phyloP scores from a whole-genome alignment of 371 early-diverging fungal genomes.

The Apophysomyces sp. region DNA sequence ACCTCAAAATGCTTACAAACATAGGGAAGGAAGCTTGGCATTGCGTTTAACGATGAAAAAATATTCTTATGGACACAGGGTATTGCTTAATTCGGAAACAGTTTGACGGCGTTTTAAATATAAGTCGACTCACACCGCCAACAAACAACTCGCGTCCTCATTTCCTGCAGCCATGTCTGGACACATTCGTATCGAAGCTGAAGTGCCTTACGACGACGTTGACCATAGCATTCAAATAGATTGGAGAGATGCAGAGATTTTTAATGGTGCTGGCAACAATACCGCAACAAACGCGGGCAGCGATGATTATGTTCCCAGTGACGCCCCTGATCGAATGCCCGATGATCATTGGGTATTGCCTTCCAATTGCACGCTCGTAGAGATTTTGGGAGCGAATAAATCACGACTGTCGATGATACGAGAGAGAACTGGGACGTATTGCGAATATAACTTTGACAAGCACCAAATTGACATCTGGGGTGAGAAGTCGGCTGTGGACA shows the following conservation, averaged over 20 bases:
- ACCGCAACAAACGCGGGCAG: too few relatives aligned
- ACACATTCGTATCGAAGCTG: slow-evolving; percentile 29
- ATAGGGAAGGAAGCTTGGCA: too few relatives aligned
- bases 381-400: slow-evolving; percentile 22
- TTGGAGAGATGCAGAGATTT: slow-evolving; percentile 20
- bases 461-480: slow-evolving; percentile 53
- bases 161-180: too few relatives aligned
- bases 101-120: too few relatives aligned
- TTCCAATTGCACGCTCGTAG: slow-evolving; percentile 11
- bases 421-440: slow-evolving; percentile 20
- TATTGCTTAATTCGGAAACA: too few relatives aligned
- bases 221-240: slow-evolving; percentile 10
- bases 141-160: too few relatives aligned
- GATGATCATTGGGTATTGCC: slow-evolving; percentile 48
- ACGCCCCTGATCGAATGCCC: slow-evolving; percentile 22
- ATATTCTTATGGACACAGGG: too few relatives aligned
- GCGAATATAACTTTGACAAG: slow-evolving; percentile 29
- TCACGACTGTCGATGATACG: slow-evolving; percentile 25
- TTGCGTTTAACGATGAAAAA: too few relatives aligned
- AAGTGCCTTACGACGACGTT: slow-evolving; percentile 26
- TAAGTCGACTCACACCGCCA: too few relatives aligned
- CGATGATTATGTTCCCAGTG: slow-evolving; percentile 1
- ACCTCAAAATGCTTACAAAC: too few relatives aligned
- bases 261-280: not conserved
- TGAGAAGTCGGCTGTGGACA: slow-evolving; percentile 15